These are phyloP conservation scores for Alnus glutinosa DNA, from an alignment of 306 rosid genomes.

Conservation along the genomic window DNA sequence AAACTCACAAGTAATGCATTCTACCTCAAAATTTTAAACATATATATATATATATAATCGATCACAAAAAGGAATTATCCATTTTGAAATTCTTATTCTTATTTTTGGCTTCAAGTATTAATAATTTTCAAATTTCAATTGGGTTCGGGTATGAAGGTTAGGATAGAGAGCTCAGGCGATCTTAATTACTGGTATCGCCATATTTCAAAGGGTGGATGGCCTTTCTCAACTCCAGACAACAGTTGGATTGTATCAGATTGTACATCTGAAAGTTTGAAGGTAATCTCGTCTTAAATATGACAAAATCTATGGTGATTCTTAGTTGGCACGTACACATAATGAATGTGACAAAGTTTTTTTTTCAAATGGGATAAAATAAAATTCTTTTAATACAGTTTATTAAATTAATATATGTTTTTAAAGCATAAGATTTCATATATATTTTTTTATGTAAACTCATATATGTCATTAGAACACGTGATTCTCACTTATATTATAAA, in stretches of 20 bases:
- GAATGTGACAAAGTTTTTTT: no score
- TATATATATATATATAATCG: background rate
- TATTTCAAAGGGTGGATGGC: conserved; percentile 72
- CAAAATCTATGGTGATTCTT: background rate
- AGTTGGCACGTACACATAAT: background rate
- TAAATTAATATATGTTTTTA: no score
- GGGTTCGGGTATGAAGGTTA: conserved; percentile 31
- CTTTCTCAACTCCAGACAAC: conserved; percentile 72
- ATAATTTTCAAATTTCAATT: background rate
- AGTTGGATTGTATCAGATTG: conserved; percentile 76
- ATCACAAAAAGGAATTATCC: background rate
- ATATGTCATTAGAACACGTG: no score
- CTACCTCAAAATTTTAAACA: background rate
- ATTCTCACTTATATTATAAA: no score
- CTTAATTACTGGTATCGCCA: conserved; percentile 60
- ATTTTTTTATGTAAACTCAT: no score
- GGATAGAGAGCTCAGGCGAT: conserved; percentile 40
- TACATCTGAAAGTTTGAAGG: conserved; percentile 80
- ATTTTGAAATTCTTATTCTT: background rate
- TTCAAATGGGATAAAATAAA: no score
- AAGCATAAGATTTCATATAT: no score
- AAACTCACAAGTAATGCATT: conserved; percentile 47
- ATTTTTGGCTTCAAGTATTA: background rate
- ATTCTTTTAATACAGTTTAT: no score
- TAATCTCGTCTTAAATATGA: background rate